Conservation (phyloP, 768 basidiomycete genomes). For the Phlebiopsis gigantea region DNA sequence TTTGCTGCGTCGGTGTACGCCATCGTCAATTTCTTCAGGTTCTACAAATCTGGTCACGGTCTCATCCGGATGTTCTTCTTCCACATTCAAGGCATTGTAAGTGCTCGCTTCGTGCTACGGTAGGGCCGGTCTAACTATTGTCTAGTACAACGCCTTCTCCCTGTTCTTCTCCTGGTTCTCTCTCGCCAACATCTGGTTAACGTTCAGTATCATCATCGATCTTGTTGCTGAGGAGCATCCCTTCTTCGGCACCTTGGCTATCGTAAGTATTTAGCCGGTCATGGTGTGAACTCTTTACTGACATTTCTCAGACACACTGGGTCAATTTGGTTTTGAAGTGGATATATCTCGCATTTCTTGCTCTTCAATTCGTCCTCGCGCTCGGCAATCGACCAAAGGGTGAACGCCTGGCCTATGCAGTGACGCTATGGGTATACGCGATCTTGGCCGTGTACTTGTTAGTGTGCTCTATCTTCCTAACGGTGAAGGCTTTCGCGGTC, state of each 20-base stretch:
- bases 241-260: slow-evolving; percentile 64
- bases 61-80: slow-evolving; percentile 95
- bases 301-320: slow-evolving; percentile 70
- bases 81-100: slow-evolving; percentile 84
- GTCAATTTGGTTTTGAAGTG: slow-evolving; percentile 78
- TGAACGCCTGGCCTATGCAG: slow-evolving; percentile 65
- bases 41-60: slow-evolving; percentile 84
- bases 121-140: not conserved
- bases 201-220: slow-evolving; percentile 94
- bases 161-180: slow-evolving; percentile 93
- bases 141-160: slow-evolving; percentile 80
- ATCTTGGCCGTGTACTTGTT: slow-evolving; percentile 79
- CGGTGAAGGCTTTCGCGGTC: slow-evolving; percentile 73
- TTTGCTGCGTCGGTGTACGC: slow-evolving; percentile 92
- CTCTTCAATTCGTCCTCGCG: slow-evolving; percentile 74
- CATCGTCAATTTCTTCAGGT: slow-evolving; percentile 86
- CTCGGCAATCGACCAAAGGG: slow-evolving; percentile 86
- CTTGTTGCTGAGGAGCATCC: slow-evolving; percentile 53
- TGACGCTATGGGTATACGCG: slow-evolving; percentile 83
- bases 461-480: slow-evolving; percentile 82
- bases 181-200: slow-evolving; percentile 88
- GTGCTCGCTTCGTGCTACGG: slow-evolving; percentile 23
- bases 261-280: slow-evolving; percentile 45
- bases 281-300: not conserved
- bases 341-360: slow-evolving; percentile 83